Base-by-base conservation (phyloP, 2,329 filamentous ascomycete genomes). In the Fusarium tricinctum region DNA sequence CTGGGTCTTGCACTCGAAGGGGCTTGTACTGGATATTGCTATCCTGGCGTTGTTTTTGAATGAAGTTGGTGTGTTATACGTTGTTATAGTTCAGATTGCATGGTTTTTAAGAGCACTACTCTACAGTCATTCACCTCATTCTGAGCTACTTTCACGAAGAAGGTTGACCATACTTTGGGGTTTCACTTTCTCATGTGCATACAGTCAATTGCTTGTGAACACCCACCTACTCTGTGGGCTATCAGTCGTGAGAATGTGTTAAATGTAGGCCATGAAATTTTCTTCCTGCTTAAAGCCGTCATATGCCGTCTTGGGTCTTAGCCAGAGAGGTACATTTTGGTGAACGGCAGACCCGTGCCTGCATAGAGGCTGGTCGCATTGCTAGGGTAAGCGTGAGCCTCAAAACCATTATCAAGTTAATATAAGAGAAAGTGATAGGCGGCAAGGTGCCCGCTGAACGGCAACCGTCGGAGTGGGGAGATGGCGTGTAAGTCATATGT, bases 381-480 rank as follows among this genome's bases (percentile, higher is more conserved):
- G 8, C 38, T 23, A 10, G 20, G 22, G 13, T 63, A 43, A 48
- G 38, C 26, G 15, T 63, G 42, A 57, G 38, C 32, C 39, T n/a
- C 43, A 63, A 19, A 46, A 33, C 44, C 40, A 33, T 45, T 13
- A 22, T 13, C 9, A 32, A 45, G 28, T 32, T 28, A 19, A 30
- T 26, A 33, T 15, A 38, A 28, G 40, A 47, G 5, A 19, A 13
- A 12, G 13, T 23, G 30, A 50, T 40, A 30, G 13, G 23, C 23
- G 39, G 48, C 14, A 30, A 43, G 39, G 45, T 40, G n/a, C 23
- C 20, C 19, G 15, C 39, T 32, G 53, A 54, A 64, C 65, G 66
- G 66, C 66, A 66, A 69, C 42, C 66, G 32, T 69, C 66, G 66
- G 66, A 61, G 51, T 69, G 66, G 65, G 47, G 60, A 28, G 42